Percentiles rank a stretch among this genome's conserved stretches.
phyloP scores from a whole-genome alignment of 1,284 basidiomycete species.

The Ceratobasidium sp. region DNA sequence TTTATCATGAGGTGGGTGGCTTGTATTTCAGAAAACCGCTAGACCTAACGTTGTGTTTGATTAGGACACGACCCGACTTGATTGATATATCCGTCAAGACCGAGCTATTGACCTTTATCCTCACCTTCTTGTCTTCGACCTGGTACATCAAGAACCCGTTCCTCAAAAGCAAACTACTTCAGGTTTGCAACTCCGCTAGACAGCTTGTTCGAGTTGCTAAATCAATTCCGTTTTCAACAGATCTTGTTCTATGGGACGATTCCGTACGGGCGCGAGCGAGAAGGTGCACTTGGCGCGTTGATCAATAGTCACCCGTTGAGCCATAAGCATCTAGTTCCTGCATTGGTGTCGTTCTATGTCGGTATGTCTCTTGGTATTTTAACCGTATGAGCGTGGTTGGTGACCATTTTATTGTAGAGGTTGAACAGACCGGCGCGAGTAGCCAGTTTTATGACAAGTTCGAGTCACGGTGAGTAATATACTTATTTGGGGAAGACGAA shows the following conservation, averaged over 20 bases:
- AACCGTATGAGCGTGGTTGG: background rate
- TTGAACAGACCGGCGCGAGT: slow-evolving; percentile 96
- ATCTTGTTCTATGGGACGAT: slow-evolving; percentile 86
- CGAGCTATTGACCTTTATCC: slow-evolving; percentile 88
- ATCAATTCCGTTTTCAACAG: slow-evolving; percentile 56
- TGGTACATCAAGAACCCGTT: slow-evolving; percentile 99
- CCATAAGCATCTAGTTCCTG: slow-evolving; percentile 88
- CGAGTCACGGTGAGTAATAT: slow-evolving; percentile 51
- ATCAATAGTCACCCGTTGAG: slow-evolving; percentile 89
- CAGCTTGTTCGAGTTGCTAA: background rate
- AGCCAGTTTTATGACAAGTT: slow-evolving; percentile 99
- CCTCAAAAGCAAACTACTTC: slow-evolving; percentile 96
- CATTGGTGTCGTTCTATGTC: slow-evolving; percentile 94
- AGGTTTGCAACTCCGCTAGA: slow-evolving; percentile 62
- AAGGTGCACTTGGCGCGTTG: slow-evolving; percentile 82
- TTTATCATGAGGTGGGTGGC: slow-evolving; percentile 79
- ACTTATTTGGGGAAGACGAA: too few species aligned
- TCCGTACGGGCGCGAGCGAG: slow-evolving; percentile 77
- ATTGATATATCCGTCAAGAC: slow-evolving; percentile 85
- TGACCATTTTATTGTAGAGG: slow-evolving; percentile 68
- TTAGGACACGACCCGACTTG: slow-evolving; percentile 79
- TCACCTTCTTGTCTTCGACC: slow-evolving; percentile 93
- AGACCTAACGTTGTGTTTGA: slow-evolving; percentile 42
- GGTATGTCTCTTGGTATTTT: slow-evolving; percentile 60
- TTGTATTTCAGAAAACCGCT: background rate